Evolutionary conservation across 768 basidiomycete genomes (phyloP).

Genomic region (Russula earlei): DNA sequence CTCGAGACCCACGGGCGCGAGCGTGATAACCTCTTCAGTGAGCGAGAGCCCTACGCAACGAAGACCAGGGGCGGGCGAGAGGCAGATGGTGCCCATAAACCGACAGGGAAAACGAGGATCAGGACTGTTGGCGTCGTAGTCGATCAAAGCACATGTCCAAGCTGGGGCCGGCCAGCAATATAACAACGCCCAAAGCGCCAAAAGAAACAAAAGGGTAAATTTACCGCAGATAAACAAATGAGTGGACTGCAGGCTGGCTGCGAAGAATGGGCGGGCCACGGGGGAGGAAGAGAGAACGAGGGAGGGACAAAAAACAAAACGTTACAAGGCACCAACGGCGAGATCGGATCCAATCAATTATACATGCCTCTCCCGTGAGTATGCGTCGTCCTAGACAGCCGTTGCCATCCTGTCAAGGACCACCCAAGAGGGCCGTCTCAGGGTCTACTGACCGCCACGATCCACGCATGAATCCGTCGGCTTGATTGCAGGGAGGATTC

Average conservation of each 20-base stretch:
- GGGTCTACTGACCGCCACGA: too few relatives aligned
- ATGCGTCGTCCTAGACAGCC: background rate
- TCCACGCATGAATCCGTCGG: too few relatives aligned
- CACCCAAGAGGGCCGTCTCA: background rate
- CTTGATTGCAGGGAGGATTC: too few relatives aligned
- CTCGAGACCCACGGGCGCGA: constrained; percentile 59
- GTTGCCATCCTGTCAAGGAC: background rate
- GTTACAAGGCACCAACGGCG: background rate
- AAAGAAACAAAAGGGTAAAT: background rate
- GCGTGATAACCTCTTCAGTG: constrained; percentile 38
- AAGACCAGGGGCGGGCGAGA: constrained; percentile 61
- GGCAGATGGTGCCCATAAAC: constrained; percentile 35
- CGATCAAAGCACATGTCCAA: constrained; percentile 30
- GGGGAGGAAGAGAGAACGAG: background rate
- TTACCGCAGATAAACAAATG: background rate
- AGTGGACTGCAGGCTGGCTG: background rate
- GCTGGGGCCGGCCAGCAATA: constrained; percentile 25
- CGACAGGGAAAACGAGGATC: constrained; percentile 19
- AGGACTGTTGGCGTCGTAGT: constrained; percentile 6
- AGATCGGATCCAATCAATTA: background rate
- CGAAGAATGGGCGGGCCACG: background rate
- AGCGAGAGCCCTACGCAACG: constrained; percentile 51
- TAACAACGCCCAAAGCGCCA: constrained; percentile 9
- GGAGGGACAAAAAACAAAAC: background rate
- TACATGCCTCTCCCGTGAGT: background rate